Base-by-base conservation (phyloP, 768 basidiomycete genomes). In the Mrakia hoshinonis region DNA sequence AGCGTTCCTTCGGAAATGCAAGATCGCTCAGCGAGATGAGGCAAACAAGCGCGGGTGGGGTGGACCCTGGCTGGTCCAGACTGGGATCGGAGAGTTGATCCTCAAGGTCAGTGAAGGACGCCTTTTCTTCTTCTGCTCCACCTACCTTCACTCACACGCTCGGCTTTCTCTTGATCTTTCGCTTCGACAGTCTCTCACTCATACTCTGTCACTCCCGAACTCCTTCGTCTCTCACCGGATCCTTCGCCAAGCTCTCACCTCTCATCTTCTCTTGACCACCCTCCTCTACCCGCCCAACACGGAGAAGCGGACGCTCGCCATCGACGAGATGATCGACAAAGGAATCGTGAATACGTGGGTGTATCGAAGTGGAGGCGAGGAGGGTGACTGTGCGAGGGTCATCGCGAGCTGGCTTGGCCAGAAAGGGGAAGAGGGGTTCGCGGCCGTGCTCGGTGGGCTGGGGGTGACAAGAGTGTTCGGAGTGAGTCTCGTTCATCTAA, bases 41-140 rank as follows among this genome's bases (percentile, higher is more conserved):
- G 47, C 22, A 43, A 47, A 38, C 48, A n/a, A 58, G 34, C 55
- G 65, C 36, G 70, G 70, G 1, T 72, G 70, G 70, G 70, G 70
- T 3, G 63, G 70, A 6, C 47, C 58, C 20, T 72, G 70, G 70
- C 54, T 72, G 11, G 31, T 36, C 0, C 70, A 72, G 58, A 72
- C 70, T 0, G 70, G 70, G n/a, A 46, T 72, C 7, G 70, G 70
- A 15, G 65, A 72, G 34, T 55, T 72, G 29, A 38, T 72, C 10
- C 24, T 67, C 12, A 72, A 72, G 65, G 70, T 72, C 7, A 12
- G 69, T 22, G 10, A n/a, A 15, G 22, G 24, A 3, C 13, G 7
- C 58, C 15, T 38, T 18, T 36, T 13, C 36, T 36, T 38, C 38
- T 5, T 39, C 36, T n/a, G 4, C 10, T 61, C 26, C 12, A n/a